Base-by-base conservation (phyloP, 768 basidiomycete species). In the Coprinopsis strossmayeri region DNA sequence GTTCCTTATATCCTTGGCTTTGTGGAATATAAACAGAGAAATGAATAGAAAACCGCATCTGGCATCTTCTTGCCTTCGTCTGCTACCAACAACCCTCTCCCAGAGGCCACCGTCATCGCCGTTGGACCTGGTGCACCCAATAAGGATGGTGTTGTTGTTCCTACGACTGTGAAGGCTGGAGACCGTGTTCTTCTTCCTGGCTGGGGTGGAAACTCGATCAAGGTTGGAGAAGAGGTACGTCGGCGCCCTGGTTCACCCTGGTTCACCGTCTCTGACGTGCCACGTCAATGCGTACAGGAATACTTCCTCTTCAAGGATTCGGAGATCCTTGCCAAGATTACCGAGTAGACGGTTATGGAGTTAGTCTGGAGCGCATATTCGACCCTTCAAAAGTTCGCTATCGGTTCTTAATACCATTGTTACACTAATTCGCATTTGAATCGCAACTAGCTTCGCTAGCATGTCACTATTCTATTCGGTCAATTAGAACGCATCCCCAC, bases 41-140 rank as follows among this genome's bases (percentile, higher is more conserved):
- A 34, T 1, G 11, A 2, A 7, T 57, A 97, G 94, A 96, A 98
- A 94, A 99, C 95, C n/a, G 87, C 96, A 2, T 69, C 87, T 20
- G 96, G 96, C 28, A 84, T 99, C 64, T 93, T 93, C 80, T 77
- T 99, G 39, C 96, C 96, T n/a, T 79, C 87, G 0, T 91, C 92
- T 1, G 82, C 88, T 3, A 92, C 90, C 23, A 78, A 65, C 55
- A 81, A 66, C 57, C 93, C 93, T 20, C 78, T 97, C n/a, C 93
- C 95, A 1, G 95, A 98, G 69, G 95, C 92, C 3, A 95, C 91
- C 25, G 95, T 96, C 61, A 86, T 97, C 63, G 90, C 96, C 23
- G 86, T 90, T 41, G 95, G 95, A 48, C 95, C 95, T 27, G 96
- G 96, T 26, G 87, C 87, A n/a, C 86, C 82, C 18, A 79, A 88